Percentiles rank a stretch among this genome's conserved stretches.
These are phyloP conservation scores for Galerina marginata DNA, from an alignment of 768 basidiomycete species.

Conservation along the genomic window DNA sequence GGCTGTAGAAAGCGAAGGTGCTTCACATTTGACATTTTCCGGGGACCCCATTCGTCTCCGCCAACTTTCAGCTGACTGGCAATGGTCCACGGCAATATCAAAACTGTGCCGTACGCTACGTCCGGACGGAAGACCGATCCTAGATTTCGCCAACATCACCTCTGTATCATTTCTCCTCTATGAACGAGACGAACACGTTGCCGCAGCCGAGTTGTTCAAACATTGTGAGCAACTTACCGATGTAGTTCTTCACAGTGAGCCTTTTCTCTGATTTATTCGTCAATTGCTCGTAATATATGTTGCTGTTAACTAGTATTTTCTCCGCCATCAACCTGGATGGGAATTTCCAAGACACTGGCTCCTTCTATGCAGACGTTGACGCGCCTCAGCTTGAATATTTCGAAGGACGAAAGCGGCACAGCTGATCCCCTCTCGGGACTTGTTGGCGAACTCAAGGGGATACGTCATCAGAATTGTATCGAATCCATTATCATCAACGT, in stretches of 20 bases:
- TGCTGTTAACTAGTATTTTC: neutral
- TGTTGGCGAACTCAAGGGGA: neutral
- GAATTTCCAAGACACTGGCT: neutral
- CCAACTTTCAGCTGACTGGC: neutral
- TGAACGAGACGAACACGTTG: neutral
- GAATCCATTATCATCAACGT: neutral
- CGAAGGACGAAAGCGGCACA: neutral
- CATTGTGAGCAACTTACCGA: neutral
- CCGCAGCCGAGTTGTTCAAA: neutral
- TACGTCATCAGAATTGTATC: neutral
- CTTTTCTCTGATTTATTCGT: neutral
- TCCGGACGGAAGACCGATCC: neutral
- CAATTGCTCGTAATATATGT: too few species aligned
- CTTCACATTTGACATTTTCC: neutral
- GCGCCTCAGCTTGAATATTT: neutral
- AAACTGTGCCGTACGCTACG: neutral
- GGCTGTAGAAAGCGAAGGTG: neutral
- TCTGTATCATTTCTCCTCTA: neutral
- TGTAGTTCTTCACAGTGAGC: neutral
- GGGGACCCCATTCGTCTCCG: neutral
- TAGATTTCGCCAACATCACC: neutral
- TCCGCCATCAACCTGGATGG: neutral
- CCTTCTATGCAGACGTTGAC: conserved; percentile 2
- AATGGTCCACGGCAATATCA: neutral
- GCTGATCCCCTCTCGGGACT: neutral